These are phyloP conservation scores for Dactylellina sp. DNA, from an alignment of 2,329 filamentous ascomycete genomes.

Conservation along the genomic window DNA sequence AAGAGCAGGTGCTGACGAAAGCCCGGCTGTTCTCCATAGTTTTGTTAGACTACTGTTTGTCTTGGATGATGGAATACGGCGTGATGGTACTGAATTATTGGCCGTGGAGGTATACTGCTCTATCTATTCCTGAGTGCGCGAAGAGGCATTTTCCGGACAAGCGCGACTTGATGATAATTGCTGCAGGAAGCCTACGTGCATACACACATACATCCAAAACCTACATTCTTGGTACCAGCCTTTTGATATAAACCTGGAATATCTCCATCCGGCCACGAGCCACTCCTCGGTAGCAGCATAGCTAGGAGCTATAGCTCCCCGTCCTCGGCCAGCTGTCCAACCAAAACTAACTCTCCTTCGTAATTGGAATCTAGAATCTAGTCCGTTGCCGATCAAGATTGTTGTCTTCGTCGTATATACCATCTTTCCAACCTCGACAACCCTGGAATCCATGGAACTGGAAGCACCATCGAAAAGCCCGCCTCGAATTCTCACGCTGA, in stretches of 20 bases:
- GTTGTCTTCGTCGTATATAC: background rate
- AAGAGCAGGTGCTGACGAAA: slow-evolving; percentile 48
- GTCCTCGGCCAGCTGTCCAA: slow-evolving; percentile 31
- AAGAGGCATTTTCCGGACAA: slow-evolving; percentile 24
- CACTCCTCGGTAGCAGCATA: slow-evolving; percentile 11
- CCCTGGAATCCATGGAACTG: slow-evolving; percentile 25
- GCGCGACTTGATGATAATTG: slow-evolving; percentile 10
- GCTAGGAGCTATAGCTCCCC: slow-evolving; percentile 24
- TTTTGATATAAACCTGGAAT: slow-evolving; percentile 26
- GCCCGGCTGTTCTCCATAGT: background rate
- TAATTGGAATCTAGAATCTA: slow-evolving; percentile 9
- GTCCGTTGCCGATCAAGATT: slow-evolving; percentile 35
- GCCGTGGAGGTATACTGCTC: no score
- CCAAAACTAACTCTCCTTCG: slow-evolving; percentile 10
- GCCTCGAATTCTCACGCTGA: slow-evolving; percentile 39
- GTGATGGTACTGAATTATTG: background rate
- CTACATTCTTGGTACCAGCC: background rate
- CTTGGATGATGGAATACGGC: slow-evolving; percentile 36
- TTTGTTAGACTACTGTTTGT: slow-evolving; percentile 14
- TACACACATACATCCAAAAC: no score
- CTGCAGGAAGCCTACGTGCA: no score
- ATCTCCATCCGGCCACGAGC: slow-evolving; percentile 43
- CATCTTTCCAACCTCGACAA: slow-evolving; percentile 13
- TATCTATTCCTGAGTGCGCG: slow-evolving; percentile 16
- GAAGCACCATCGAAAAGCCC: slow-evolving; percentile 6